Base-by-base conservation (phyloP, 228 moss, liverwort and hornwort species). In the Sphagnum fallax region DNA sequence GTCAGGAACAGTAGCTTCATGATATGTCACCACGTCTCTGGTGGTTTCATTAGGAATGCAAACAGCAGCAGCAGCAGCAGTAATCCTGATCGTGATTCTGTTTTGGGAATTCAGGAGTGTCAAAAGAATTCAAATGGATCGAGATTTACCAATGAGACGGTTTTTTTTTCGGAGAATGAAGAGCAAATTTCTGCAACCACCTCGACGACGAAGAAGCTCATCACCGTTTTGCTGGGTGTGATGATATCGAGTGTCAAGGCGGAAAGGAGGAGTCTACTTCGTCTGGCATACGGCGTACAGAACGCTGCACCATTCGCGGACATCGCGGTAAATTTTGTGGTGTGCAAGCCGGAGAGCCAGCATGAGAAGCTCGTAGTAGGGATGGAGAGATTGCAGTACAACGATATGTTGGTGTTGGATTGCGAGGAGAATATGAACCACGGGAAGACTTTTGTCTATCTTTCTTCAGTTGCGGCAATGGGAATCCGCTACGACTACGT, bases 341-440 rank as follows among this genome's bases (percentile, higher is more conserved):
- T 97, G 0, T 93, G 96, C 32, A 81, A 53, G 48, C 67, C 90
- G 47, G 58, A 59, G 52, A 72, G 69, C 16, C 60, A 57, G 8
- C 4, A 57, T 1, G 79, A 85, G 65, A 77, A 70, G 10, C 78
- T 83, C 0, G 70, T 91, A 59, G 65, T 97, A 6, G 87, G 83
- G 0, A 73, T 96, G 69, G 96, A 97, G 53, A 71, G 80, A 3
- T 61, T 86, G 10, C 85, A 74, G 4, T 77, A 84, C 63, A 70
- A 77, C 50, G 93, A 97, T 65, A 77, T 93, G 6, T 65, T 97
- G 6, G 70, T 89, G 65, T 72, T 97, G 13, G 88, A 84, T 48
- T 79, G 80, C 47, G 69, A 79, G 32, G 96, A 97, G 76, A 93
- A 93, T 49, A 84, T 93, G 79, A 97, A 97, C 75, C 67, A 86